phyloP scores from a whole-genome alignment of 768 basidiomycete species.

The Pleurotus platypus region DNA sequence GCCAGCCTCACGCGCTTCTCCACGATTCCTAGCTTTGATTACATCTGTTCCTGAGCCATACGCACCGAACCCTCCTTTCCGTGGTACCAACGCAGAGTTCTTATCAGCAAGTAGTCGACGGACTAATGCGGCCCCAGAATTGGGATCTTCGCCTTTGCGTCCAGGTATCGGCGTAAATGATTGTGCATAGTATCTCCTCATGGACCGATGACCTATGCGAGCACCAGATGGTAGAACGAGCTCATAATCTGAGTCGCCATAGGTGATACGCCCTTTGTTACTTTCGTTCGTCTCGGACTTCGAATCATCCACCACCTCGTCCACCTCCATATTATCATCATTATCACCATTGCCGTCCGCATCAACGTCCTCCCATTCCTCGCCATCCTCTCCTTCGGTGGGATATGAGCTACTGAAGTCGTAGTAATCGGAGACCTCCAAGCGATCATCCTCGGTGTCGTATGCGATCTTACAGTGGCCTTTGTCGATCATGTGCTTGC shows the following conservation, averaged over 20 bases:
- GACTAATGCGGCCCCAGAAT: slow-evolving; percentile 73
- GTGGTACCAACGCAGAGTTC: slow-evolving; percentile 80
- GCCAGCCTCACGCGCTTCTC: slow-evolving; percentile 91
- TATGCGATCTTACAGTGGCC: slow-evolving; percentile 96
- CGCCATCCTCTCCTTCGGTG: slow-evolving; percentile 17
- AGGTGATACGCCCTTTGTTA: slow-evolving; percentile 56
- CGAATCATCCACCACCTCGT: slow-evolving; percentile 29
- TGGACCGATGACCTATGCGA: slow-evolving; percentile 86
- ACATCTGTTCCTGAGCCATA: slow-evolving; percentile 80
- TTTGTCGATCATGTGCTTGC: slow-evolving; percentile 96
- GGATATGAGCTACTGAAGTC: slow-evolving; percentile 87
- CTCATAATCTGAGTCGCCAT: slow-evolving; percentile 80
- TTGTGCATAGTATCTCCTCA: slow-evolving; percentile 85
- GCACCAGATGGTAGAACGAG: slow-evolving; percentile 92
- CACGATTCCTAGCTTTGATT: slow-evolving; percentile 88
- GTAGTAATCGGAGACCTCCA: slow-evolving; percentile 91
- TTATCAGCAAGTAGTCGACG: slow-evolving; percentile 78
- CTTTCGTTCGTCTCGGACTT: slow-evolving; percentile 40
- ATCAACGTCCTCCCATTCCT: slow-evolving; percentile 36
- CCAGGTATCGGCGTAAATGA: slow-evolving; percentile 48
- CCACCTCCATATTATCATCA: slow-evolving; percentile 19
- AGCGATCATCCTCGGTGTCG: slow-evolving; percentile 71
- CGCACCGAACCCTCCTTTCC: slow-evolving; percentile 83
- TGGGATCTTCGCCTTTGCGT: slow-evolving; percentile 51
- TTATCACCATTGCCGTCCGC: slow-evolving; percentile 44